Conservation (phyloP, 2,329 filamentous ascomycete species). For the Diaporthe amygdali region DNA sequence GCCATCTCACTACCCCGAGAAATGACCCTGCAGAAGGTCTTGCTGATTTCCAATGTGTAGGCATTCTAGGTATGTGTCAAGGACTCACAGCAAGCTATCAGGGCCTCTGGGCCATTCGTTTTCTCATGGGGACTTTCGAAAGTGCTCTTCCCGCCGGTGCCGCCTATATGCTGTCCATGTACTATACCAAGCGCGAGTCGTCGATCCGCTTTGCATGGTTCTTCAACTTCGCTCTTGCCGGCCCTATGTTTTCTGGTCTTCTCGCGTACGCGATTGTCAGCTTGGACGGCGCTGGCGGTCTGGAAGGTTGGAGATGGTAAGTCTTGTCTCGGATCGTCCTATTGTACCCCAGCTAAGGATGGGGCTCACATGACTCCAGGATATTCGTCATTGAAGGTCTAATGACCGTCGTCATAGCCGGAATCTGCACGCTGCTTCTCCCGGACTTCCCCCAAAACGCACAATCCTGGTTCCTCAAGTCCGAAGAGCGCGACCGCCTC, state of each 20-base stretch:
- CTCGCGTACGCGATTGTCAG: conserved; percentile 47
- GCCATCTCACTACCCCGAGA: no score
- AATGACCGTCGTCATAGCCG: conserved; percentile 29
- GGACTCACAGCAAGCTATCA: conserved; percentile 44
- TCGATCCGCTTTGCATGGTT: conserved; percentile 36
- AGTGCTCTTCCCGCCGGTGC: conserved; percentile 36
- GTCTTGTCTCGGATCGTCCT: neutral
- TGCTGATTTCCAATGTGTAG: conserved; percentile 29
- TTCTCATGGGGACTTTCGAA: conserved; percentile 18
- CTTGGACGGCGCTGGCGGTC: conserved; percentile 45
- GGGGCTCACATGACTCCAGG: neutral
- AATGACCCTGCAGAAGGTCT: no score
- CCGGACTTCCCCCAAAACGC: conserved; percentile 35
- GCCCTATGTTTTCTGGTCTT: conserved; percentile 44
- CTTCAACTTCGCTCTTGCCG: conserved; percentile 43
- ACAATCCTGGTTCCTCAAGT: conserved; percentile 34
- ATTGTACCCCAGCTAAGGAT: no score
- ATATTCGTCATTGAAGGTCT: conserved; percentile 48
- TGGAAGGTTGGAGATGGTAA: conserved; percentile 46
- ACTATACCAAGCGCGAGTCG: conserved; percentile 34
- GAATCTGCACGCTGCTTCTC: conserved; percentile 30
- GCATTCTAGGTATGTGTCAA: conserved; percentile 46
- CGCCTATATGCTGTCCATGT: conserved; percentile 36
- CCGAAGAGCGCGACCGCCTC: conserved; percentile 31
- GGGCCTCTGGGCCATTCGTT: conserved; percentile 38